These are phyloP conservation scores for Colletotrichum karsti DNA, from an alignment of 2,329 filamentous ascomycete genomes.

Conservation along the genomic window DNA sequence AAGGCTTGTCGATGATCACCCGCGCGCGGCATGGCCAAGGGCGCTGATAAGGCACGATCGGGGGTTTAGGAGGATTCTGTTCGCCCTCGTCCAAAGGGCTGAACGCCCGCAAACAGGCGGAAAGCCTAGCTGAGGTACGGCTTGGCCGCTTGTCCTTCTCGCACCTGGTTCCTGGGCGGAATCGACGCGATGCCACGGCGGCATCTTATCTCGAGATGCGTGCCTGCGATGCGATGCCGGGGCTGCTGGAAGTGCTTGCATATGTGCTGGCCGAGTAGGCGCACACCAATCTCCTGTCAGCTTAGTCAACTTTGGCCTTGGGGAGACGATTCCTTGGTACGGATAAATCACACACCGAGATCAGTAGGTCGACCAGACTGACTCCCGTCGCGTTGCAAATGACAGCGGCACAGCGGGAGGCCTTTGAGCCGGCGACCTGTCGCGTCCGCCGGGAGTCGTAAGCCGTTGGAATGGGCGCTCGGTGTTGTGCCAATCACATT, in stretches of 20 bases:
- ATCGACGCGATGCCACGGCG: slow-evolving; percentile 6
- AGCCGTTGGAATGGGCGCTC: too few species aligned
- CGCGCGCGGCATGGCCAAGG: slow-evolving; percentile 16
- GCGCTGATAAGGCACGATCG: slow-evolving; percentile 15
- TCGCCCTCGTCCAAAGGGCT: slow-evolving; percentile 5
- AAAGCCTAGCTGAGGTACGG: background rate
- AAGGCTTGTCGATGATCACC: slow-evolving; percentile 15
- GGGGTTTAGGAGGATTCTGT: background rate
- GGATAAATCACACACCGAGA: background rate
- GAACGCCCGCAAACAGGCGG: slow-evolving; percentile 17
- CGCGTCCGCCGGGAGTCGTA: background rate
- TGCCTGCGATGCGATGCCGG: background rate
- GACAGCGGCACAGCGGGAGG: background rate
- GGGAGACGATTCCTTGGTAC: background rate
- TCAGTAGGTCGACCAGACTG: background rate
- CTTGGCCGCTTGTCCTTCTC: background rate
- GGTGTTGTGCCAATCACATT: slow-evolving; percentile 4
- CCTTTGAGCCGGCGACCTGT: background rate
- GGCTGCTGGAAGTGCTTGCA: background rate
- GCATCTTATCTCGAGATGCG: slow-evolving; percentile 21
- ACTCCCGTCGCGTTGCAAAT: background rate
- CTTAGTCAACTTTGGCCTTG: background rate
- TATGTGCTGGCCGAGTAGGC: background rate
- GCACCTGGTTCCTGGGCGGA: background rate
- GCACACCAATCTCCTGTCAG: background rate